Percentiles rank a stretch among this genome's conserved stretches.
Evolutionary conservation across 2,329 filamentous ascomycete genomes (phyloP).

Genomic region (Colletotrichum trifolii): DNA sequence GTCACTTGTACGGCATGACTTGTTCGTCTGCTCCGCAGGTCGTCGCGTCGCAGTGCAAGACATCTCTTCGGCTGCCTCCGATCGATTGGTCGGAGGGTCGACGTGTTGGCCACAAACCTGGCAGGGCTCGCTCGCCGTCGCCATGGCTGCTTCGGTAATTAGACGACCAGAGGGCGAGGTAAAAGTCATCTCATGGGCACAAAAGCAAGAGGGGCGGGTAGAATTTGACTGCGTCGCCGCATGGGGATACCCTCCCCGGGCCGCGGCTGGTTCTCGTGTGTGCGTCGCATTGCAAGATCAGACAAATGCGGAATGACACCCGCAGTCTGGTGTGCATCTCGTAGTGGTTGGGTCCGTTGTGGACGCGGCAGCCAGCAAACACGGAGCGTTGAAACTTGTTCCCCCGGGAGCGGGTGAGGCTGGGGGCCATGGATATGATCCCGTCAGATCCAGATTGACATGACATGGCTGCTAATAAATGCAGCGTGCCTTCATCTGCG

Average conservation of each 20-base stretch:
- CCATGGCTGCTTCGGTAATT: conserved; percentile 32
- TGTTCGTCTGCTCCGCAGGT: conserved; percentile 6
- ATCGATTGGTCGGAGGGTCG: conserved; percentile 22
- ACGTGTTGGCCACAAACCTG: conserved; percentile 16
- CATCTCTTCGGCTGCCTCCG: conserved; percentile 16
- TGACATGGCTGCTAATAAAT: conserved; percentile 12
- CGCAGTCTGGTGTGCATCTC: conserved; percentile 17
- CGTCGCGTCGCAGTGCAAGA: conserved; percentile 9
- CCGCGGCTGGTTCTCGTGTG: conserved; percentile 20
- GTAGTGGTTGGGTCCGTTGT: background rate
- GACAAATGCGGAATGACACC: conserved; percentile 34
- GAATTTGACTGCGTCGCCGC: background rate
- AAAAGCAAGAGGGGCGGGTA: too few relatives aligned
- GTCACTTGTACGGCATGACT: background rate
- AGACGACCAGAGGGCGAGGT: conserved; percentile 23
- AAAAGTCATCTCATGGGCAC: conserved; percentile 15
- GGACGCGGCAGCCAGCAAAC: conserved; percentile 8
- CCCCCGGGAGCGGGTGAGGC: too few relatives aligned
- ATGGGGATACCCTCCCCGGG: conserved; percentile 28
- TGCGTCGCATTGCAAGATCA: conserved; percentile 29
- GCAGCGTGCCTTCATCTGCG: conserved; percentile 27
- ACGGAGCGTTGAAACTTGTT: too few relatives aligned
- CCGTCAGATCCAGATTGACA: conserved; percentile 9
- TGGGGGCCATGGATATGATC: background rate
- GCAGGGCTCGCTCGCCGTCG: conserved; percentile 15